Evolutionary conservation across 805 yeast species (phyloP).

Genomic region (Lipomyces chichibuensis): DNA sequence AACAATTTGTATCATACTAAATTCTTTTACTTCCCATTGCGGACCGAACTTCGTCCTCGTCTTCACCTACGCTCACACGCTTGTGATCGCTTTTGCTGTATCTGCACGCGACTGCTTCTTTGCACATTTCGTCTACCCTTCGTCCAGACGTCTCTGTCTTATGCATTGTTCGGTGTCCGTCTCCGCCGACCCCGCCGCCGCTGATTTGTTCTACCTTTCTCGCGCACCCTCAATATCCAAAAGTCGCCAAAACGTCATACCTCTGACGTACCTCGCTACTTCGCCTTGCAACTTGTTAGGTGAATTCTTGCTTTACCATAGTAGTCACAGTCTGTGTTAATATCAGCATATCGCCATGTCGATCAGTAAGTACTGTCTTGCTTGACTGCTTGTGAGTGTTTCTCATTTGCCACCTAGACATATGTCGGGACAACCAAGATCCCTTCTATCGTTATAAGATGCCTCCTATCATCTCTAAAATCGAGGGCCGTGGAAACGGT

Average conservation of each 20-base stretch:
- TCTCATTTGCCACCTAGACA: conserved; percentile 55
- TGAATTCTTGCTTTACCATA: neutral
- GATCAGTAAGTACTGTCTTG: conserved; percentile 18
- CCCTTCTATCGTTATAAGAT: conserved; percentile 99
- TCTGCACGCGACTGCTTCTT: neutral
- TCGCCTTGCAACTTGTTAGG: neutral
- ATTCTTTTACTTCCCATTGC: neutral
- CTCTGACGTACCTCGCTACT: neutral
- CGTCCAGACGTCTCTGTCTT: conserved; percentile 8
- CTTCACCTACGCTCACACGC: neutral
- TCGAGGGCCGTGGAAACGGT: conserved; percentile 99
- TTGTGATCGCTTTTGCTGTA: neutral
- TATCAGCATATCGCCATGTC: conserved; percentile 18
- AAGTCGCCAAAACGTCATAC: neutral
- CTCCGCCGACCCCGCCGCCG: conserved; percentile 6
- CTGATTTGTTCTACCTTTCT: conserved; percentile 13
- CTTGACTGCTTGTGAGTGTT: neutral
- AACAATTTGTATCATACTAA: neutral
- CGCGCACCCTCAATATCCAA: conserved; percentile 28
- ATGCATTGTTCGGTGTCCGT: conserved; percentile 21
- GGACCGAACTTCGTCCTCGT: neutral
- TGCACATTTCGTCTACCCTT: neutral
- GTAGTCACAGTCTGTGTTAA: neutral
- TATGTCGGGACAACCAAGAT: conserved; percentile 95
- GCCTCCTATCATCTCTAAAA: conserved; percentile 97